These are phyloP conservation scores for Backusella sp. DNA, from an alignment of 192 early-diverging fungal genomes.

Conservation along the genomic window DNA sequence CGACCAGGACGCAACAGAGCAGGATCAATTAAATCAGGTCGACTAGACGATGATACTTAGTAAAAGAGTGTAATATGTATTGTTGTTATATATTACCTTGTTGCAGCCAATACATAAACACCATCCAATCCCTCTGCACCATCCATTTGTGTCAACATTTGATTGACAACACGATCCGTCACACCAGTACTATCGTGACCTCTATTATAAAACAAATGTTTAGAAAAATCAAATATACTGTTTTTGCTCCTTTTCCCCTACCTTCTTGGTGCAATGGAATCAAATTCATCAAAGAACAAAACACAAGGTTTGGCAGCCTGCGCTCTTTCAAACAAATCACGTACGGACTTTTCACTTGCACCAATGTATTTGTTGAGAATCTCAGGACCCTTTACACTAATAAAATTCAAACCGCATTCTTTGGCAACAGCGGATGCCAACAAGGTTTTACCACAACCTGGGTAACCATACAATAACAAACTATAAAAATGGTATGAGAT, in stretches of 20 bases:
- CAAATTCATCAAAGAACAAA: slow-evolving; percentile 99
- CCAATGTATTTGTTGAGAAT: slow-evolving; percentile 99
- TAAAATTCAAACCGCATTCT: slow-evolving; percentile 97
- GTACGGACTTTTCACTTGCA: slow-evolving; percentile 90
- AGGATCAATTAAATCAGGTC: slow-evolving; percentile 85
- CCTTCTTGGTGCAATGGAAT: slow-evolving; percentile 92
- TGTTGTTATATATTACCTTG: slow-evolving; percentile 45
- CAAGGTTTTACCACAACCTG: slow-evolving; percentile 98
- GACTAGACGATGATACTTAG: slow-evolving; percentile 35
- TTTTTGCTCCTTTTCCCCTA: slow-evolving; percentile 20
- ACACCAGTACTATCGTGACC: slow-evolving; percentile 99
- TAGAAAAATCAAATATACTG: not conserved
- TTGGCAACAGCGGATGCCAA: slow-evolving; percentile 93
- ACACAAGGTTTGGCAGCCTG: slow-evolving; percentile 92
- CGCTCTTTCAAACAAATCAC: slow-evolving; percentile 94
- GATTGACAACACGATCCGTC: slow-evolving; percentile 98
- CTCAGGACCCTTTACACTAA: slow-evolving; percentile 96
- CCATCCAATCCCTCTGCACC: slow-evolving; percentile 95
- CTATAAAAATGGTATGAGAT: slow-evolving; percentile 35
- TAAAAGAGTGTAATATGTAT: not conserved
- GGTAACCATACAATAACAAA: slow-evolving; percentile 92
- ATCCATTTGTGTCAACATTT: slow-evolving; percentile 98
- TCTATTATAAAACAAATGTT: slow-evolving; percentile 36
- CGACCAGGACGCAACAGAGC: slow-evolving; percentile 80
- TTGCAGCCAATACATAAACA: slow-evolving; percentile 96